Percentiles rank a stretch among this genome's conserved stretches.
These are phyloP conservation scores for Exophiala sp. DNA, from an alignment of 2,329 filamentous ascomycete genomes.

Conservation along the genomic window DNA sequence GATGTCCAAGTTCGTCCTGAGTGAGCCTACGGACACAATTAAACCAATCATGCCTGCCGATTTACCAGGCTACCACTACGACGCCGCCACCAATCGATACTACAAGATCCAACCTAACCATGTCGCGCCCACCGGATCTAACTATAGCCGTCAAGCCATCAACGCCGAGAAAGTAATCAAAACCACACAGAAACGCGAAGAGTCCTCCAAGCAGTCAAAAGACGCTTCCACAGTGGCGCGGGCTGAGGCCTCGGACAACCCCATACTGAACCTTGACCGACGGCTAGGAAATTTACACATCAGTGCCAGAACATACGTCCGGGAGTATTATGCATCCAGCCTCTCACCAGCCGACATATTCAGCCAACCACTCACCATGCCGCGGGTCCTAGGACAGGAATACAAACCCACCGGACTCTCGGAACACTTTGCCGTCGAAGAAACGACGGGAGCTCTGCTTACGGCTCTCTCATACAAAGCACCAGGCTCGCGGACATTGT, in stretches of 20 bases:
- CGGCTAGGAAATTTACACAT: slow-evolving; percentile 14
- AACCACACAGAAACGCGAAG: slow-evolving; percentile 28
- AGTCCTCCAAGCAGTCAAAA: slow-evolving; percentile 3
- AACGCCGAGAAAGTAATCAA: slow-evolving; percentile 51
- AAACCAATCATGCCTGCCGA: slow-evolving; percentile 26
- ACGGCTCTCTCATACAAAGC: not conserved
- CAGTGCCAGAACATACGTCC: not conserved
- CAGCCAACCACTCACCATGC: not conserved
- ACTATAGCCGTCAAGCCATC: slow-evolving; percentile 55
- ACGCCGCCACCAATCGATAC: slow-evolving; percentile 39
- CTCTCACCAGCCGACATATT: slow-evolving; percentile 1
- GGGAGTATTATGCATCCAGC: slow-evolving; percentile 17
- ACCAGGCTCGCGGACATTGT: not conserved
- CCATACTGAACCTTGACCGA: slow-evolving; percentile 18
- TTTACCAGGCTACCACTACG: slow-evolving; percentile 19
- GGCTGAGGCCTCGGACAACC: slow-evolving; percentile 23
- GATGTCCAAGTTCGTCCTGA: too few species aligned
- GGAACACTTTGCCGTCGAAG: slow-evolving; percentile 1
- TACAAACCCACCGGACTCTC: not conserved
- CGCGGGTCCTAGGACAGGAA: not conserved
- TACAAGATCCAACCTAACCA: slow-evolving; percentile 57
- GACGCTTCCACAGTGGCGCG: slow-evolving; percentile 10
- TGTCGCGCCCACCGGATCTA: slow-evolving; percentile 41
- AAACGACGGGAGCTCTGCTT: slow-evolving; percentile 1
- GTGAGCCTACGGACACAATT: too few species aligned